These are phyloP conservation scores for Zygosaccharomyces bisporus DNA, from an alignment of 805 yeast genomes.

Conservation along the genomic window DNA sequence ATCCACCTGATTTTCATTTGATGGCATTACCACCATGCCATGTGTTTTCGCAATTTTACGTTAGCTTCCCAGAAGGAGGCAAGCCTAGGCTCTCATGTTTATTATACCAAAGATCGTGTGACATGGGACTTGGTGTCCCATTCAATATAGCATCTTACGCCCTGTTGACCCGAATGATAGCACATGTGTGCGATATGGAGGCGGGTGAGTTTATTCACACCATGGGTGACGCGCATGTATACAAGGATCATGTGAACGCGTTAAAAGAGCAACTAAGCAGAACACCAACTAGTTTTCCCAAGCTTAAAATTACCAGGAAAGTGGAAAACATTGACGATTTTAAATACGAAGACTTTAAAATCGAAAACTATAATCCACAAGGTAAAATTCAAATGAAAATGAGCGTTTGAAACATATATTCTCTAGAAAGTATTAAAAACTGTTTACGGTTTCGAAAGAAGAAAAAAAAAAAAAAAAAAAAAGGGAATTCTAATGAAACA, in stretches of 20 bases:
- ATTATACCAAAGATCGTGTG: conserved; percentile 96
- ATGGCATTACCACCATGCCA: conserved; percentile 99
- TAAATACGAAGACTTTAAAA: conserved; percentile 80
- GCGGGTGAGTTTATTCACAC: conserved; percentile 95
- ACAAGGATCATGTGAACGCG: conserved; percentile 90
- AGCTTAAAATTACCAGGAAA: conserved; percentile 61
- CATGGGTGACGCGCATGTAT: conserved; percentile 95
- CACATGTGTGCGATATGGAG: conserved; percentile 90
- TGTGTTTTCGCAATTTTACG: conserved; percentile 92
- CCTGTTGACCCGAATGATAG: conserved; percentile 87
- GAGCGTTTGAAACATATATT: conserved; percentile 63
- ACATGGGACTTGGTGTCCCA: conserved; percentile 99
- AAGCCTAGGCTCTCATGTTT: conserved; percentile 79
- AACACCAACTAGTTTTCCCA: conserved; percentile 78
- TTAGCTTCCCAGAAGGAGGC: conserved; percentile 62
- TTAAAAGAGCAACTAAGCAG: conserved; percentile 74
- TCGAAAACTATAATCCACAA: conserved; percentile 75
- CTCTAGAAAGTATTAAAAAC: too few relatives aligned
- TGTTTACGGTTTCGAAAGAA: background rate
- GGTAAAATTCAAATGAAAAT: conserved; percentile 88
- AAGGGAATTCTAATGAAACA: background rate
- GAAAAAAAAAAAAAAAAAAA: background rate
- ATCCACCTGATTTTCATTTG: conserved; percentile 86
- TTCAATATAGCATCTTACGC: conserved; percentile 98
- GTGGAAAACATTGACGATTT: conserved; percentile 81